Evolutionary conservation across 345 rosid genomes (phyloP), one percentile per base, ranked within the genome.

Genomic region (Conringia planisiliqua): DNA sequence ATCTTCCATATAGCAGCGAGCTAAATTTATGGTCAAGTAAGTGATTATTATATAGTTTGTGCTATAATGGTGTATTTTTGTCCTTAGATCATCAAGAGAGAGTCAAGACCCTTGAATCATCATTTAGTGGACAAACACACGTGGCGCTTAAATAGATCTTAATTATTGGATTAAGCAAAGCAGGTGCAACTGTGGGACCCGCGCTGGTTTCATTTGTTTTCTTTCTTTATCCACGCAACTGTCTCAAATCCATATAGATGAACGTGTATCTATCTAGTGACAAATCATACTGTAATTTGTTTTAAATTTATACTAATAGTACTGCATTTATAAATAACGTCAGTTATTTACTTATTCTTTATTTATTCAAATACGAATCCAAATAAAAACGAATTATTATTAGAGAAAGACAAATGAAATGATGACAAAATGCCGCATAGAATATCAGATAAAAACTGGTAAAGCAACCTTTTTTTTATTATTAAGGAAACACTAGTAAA

Each of bases 161-260:
- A 66, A 40, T 72, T 66, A 71, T 59, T 78, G 77, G 81, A 72
- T 78, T 66, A 65, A 58, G 68, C 68, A 71, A 32, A 71, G 81
- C 73, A 66, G 73, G 77, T 71, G 77, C 43, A 72, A 6, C 14
- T 22, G 46, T 71, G 35, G 77, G 69, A 8, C 81, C 77, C 42
- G 10, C 44, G 32, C 38, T 56, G 39, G 14, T 62, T 39, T 12
- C 47, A 10, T 43, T 51, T 30, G 4, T 59, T 14, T 22, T 47
- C 7, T 29, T 36, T 13, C 7, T 29, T 36, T 13, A 30, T 42
- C 60, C 38, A 71, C 33, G 33, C 67, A 47, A 46, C 59, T 22
- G 48, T 40, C 60, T 60, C 14, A 10, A 8, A 40, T 17, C 18
- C 1, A 46, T 58, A 33, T 58, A 33, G 36, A 61, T 61, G 18